phyloP scores from a whole-genome alignment of 2,329 filamentous ascomycete genomes.

The Calonectria honghensis region DNA sequence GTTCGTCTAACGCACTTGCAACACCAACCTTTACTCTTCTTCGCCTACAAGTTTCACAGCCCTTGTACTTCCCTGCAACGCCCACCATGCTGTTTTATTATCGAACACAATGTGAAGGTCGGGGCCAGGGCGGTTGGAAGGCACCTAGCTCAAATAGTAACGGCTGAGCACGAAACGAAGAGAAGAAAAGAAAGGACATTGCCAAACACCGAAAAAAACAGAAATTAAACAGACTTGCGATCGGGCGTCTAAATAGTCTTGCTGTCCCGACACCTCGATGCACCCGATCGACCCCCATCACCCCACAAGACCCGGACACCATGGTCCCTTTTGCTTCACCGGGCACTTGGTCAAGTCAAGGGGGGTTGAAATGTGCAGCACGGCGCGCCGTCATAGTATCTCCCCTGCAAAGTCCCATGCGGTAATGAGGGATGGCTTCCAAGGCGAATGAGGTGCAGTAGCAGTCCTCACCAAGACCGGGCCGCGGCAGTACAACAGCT shows the following conservation, averaged over 20 bases:
- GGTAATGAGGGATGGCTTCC: slow-evolving; percentile 48
- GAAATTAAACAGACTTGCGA: slow-evolving; percentile 40
- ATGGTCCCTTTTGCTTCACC: slow-evolving; percentile 40
- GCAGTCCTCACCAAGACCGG: slow-evolving; percentile 40
- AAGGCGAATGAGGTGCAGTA: slow-evolving; percentile 49
- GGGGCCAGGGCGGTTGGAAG: neutral
- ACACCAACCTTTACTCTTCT: slow-evolving; percentile 74
- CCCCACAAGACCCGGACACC: slow-evolving; percentile 51
- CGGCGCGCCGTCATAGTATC: slow-evolving; percentile 45
- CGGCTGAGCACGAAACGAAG: neutral
- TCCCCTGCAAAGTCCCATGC: slow-evolving; percentile 47
- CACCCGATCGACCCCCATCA: slow-evolving; percentile 48
- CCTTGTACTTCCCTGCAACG: slow-evolving; percentile 78
- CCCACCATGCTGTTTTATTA: slow-evolving; percentile 71
- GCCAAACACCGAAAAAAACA: slow-evolving; percentile 31
- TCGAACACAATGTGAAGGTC: neutral
- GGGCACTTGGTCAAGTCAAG: slow-evolving; percentile 31
- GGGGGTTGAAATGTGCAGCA: slow-evolving; percentile 39
- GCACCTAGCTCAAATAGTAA: neutral
- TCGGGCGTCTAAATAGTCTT: slow-evolving; percentile 50
- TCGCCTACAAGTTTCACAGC: slow-evolving; percentile 77
- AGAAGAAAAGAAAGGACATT: slow-evolving; percentile 30
- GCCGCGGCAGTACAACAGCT: slow-evolving; percentile 44
- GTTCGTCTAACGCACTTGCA: neutral
- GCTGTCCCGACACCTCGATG: slow-evolving; percentile 40